These are phyloP conservation scores for Blastobotrys indianensis DNA, from an alignment of 1,139 yeast genomes.

Conservation along the genomic window DNA sequence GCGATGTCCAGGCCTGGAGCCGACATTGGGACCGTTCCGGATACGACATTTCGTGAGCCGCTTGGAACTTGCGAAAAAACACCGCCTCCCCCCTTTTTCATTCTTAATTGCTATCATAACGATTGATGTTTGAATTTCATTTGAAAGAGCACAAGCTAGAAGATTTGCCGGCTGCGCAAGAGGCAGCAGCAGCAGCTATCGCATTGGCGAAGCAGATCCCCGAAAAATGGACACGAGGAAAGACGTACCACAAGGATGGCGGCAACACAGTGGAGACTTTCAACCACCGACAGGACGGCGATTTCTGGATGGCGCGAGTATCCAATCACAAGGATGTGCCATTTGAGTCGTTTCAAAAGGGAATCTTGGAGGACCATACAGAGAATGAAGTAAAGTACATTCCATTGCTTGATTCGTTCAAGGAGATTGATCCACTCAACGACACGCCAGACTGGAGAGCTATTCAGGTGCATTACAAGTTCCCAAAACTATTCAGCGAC, in stretches of 20 bases:
- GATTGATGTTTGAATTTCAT: conserved; percentile 17
- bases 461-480: conserved; percentile 41
- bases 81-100: neutral
- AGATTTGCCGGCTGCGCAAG: conserved; percentile 25
- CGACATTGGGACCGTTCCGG: conserved; percentile 5
- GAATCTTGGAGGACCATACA: conserved; percentile 34
- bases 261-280: conserved; percentile 35
- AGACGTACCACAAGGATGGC: conserved; percentile 17
- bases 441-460: conserved; percentile 26
- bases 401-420: conserved; percentile 34
- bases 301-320: conserved; percentile 45
- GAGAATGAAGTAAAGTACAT: conserved; percentile 37
- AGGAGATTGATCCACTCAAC: conserved; percentile 24
- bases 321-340: conserved; percentile 36
- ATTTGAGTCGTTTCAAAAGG: conserved; percentile 28
- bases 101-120: conserved; percentile 1
- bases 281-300: conserved; percentile 31
- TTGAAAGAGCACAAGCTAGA: conserved; percentile 21
- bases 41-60: neutral
- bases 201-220: conserved; percentile 17
- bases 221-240: conserved; percentile 11
- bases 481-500: conserved; percentile 44
- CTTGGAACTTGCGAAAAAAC: neutral
- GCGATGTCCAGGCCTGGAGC: neutral
- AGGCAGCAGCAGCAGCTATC: conserved; percentile 23